Percentiles rank a stretch among this genome's conserved stretches.
Conservation (phyloP, 1,284 basidiomycete species). For the Anthracocystis panici-leucophaei region DNA sequence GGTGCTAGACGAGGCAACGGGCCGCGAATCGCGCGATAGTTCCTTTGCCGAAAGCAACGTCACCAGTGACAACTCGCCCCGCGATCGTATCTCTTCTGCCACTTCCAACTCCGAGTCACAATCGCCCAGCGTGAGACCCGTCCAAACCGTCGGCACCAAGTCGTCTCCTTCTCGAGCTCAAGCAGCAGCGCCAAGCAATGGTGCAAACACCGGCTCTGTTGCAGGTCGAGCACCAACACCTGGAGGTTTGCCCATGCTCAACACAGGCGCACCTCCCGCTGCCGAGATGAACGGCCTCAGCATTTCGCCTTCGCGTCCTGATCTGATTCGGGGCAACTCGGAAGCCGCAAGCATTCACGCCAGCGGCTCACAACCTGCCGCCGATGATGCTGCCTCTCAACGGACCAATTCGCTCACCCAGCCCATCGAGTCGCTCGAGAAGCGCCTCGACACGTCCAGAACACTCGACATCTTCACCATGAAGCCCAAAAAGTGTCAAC, state of each 20-base stretch:
- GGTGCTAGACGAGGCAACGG: constrained; percentile 50
- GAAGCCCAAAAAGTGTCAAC: constrained; percentile 86
- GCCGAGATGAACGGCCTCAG: constrained; percentile 30
- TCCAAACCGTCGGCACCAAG: constrained; percentile 18
- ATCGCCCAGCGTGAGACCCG: constrained; percentile 30
- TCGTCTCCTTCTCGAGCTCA: constrained; percentile 12
- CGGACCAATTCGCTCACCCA: constrained; percentile 39
- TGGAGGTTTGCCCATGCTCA: constrained; percentile 24
- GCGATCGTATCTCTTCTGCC: constrained; percentile 53
- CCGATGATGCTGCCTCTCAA: constrained; percentile 19
- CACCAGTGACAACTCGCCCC: constrained; percentile 39
- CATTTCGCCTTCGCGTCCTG: constrained; percentile 28
- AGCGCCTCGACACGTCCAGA: constrained; percentile 80
- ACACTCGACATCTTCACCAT: constrained; percentile 96
- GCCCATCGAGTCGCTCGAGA: constrained; percentile 78
- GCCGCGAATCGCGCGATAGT: constrained; percentile 47
- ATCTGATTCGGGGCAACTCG: constrained; percentile 40
- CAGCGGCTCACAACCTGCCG: constrained; percentile 24
- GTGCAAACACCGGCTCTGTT: constrained; percentile 5
- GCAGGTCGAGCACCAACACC: constrained; percentile 28
- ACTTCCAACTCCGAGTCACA: constrained; percentile 49
- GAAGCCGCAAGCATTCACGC: constrained; percentile 40
- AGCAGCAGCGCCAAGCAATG: constrained; percentile 16
- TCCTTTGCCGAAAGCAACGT: constrained; percentile 55
- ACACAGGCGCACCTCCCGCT: constrained; percentile 23